Base-by-base conservation (phyloP, 192 early-diverging fungal species). In the Spinellus fusiger region DNA sequence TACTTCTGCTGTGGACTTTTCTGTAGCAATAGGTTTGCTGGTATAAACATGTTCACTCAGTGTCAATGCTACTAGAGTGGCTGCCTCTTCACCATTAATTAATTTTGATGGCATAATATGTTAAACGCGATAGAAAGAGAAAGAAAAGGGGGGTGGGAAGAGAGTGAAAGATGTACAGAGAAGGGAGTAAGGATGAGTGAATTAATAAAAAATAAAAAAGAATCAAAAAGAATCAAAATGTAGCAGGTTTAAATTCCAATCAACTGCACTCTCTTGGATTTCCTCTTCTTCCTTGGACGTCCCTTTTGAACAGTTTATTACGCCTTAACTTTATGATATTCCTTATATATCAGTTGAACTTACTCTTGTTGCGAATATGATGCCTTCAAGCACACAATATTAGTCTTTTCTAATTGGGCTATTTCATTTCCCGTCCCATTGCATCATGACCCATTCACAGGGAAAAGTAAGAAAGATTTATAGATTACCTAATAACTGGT, bases 11-110 rank as follows among this genome's bases (percentile, higher is more conserved):
- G n/a, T n/a, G n/a, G n/a, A n/a, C n/a, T n/a, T n/a, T n/a, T n/a
- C n/a, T n/a, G n/a, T n/a, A n/a, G n/a, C 55, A 54, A 63, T 60
- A 61, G 69, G 55, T 22, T 61, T 65, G 26, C 64, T 68, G 15
- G 71, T 70, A 32, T 75, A 73, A 34, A 77, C 69, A 44, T 78
- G 71, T 23, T 77, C 76, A 57, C 72, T 74, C 40, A 76, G 29
- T 29, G 49, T 64, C 35, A 76, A 66, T 56, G 75, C 74, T 9
- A 65, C 60, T 28, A 69, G 50, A 8, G 75, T 52, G 50, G 62
- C 59, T 63, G 75, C 75, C 15, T 49, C 53, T 64, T 74, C 55
- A 55, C 76, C 69, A 25, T 59, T 60, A 32, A 65, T 25, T 34
- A 68, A 61, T 22, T 53, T 53, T 44, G 40, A 44, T 18, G 65